phyloP scores from a whole-genome alignment of 495 filamentous ascomycete species.

The Oidiodendron maius region DNA sequence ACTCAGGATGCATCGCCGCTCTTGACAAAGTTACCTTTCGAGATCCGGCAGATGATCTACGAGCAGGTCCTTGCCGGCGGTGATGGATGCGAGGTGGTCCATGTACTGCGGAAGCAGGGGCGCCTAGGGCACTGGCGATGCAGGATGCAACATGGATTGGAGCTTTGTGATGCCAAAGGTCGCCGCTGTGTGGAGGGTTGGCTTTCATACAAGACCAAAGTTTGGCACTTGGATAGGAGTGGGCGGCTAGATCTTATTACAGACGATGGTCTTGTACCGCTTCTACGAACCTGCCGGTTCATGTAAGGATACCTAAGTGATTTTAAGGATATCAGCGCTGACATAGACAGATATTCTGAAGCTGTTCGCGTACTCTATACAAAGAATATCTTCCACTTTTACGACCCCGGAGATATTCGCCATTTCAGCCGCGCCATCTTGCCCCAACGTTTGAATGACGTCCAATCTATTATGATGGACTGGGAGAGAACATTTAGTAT shows the following conservation, averaged over 20 bases:
- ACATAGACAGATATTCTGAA: constrained; percentile 12
- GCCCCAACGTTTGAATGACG: constrained; percentile 11
- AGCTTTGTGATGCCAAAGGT: constrained; percentile 7
- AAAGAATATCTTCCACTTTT: constrained; percentile 17
- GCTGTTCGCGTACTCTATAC: constrained; percentile 13
- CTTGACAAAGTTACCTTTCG: constrained; percentile 8
- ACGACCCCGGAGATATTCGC: constrained; percentile 17
- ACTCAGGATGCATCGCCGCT: constrained; percentile 7
- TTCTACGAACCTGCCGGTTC: constrained; percentile 12
- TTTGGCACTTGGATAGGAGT: constrained; percentile 11
- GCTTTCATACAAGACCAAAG: constrained; percentile 8
- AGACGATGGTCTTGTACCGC: constrained; percentile 11
- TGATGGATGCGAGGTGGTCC: constrained; percentile 6
- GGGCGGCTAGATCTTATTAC: constrained; percentile 10
- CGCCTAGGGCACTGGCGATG: constrained; percentile 18
- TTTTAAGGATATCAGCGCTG: neutral
- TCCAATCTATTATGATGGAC: constrained; percentile 14
- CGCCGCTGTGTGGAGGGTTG: constrained; percentile 15
- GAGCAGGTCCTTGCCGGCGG: constrained; percentile 11
- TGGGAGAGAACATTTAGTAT: constrained; percentile 18
- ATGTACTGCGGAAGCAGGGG: constrained; percentile 15
- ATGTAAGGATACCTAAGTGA: constrained; percentile 8
- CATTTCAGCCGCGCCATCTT: constrained; percentile 13
- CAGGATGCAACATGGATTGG: constrained; percentile 10
- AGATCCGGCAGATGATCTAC: constrained; percentile 13